Evolutionary conservation across 495 filamentous ascomycete genomes (phyloP).

Genomic region (Cairneyella variabilis): DNA sequence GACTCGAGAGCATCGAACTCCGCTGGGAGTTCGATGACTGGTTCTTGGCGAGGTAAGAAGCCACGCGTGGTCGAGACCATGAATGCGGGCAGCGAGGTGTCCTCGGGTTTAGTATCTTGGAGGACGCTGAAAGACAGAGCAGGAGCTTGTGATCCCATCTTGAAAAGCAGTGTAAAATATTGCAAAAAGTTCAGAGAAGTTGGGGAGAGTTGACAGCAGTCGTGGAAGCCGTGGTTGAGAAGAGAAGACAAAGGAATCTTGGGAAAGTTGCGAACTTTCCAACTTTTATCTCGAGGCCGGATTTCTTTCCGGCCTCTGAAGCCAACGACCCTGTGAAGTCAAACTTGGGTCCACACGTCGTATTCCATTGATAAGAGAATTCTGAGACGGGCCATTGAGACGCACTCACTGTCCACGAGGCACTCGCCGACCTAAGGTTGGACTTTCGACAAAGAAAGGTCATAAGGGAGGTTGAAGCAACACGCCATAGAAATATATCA

Average conservation of each 20-base stretch:
- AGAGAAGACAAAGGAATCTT: conserved; percentile 13
- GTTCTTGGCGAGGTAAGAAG: conserved; percentile 68
- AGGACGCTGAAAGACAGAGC: conserved; percentile 43
- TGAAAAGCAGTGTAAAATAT: conserved; percentile 4
- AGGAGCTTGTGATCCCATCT: conserved; percentile 24
- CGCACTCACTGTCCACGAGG: neutral
- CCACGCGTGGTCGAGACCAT: conserved; percentile 82
- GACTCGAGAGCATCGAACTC: conserved; percentile 67
- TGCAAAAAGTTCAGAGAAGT: neutral
- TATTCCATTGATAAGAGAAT: conserved; percentile 23
- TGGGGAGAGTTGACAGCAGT: neutral
- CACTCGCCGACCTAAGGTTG: neutral
- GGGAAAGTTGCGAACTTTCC: conserved; percentile 12
- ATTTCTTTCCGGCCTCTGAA: conserved; percentile 24
- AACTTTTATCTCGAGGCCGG: conserved; percentile 26
- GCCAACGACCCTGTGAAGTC: conserved; percentile 5
- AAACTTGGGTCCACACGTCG: conserved; percentile 14
- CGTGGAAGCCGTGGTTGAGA: neutral
- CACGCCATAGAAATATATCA: neutral
- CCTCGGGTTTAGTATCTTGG: conserved; percentile 54
- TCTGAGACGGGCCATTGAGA: neutral
- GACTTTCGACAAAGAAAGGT: neutral
- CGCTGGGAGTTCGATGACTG: conserved; percentile 55
- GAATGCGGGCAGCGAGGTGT: conserved; percentile 68
- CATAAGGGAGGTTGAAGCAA: neutral